Base-by-base conservation (phyloP, 2,329 filamentous ascomycete species). In the Diaporthe destruens region DNA sequence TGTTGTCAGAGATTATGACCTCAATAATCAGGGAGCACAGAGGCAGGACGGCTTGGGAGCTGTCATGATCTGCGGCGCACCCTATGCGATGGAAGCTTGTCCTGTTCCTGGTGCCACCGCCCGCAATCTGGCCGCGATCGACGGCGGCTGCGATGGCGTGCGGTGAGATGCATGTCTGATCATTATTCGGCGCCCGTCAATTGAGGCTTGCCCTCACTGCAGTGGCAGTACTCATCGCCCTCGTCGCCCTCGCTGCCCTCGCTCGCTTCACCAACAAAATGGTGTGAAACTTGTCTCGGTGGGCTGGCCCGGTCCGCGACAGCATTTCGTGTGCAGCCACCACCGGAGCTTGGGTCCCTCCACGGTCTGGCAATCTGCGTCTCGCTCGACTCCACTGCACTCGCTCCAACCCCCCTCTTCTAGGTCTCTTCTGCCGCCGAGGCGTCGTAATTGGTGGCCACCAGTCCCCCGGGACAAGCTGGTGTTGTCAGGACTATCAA, bases 1-100 rank as follows among this genome's bases (percentile, higher is more conserved):
- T 51, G 61, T 66, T 66, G 61, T 66, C 61, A 66, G 51, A 51
- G n/a, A 66, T 53, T 14, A 66, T 66, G 61, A 66, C 61, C 61
- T 66, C 61, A 66, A 65, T 20, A 66, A 25, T 34, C 61, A 53
- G n/a, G 47, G 61, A n/a, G n/a, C n/a, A n/a, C n/a, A n/a, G n/a
- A n/a, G 39, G 61, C 44, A 49, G 14, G 14, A 51, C n/a, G 18
- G 20, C 42, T 49, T 61, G 39, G 59, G 29, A 12, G 44, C 44
- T 20, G 32, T n/a, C 29, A 34, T 66, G 61, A 66, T 66, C 61
- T 66, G 61, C 61, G 51, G 47, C 61, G 44, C 47, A 53, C 32
- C 14, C 59, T 25, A 53, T 66, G 61, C 47, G 29, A 66, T 66
- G 61, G 14, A 42, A 66, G 61, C 61, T 66, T 66, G 47, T 36